Base-by-base conservation (phyloP, 331 rosid species). In the Cydonia oblonga region DNA sequence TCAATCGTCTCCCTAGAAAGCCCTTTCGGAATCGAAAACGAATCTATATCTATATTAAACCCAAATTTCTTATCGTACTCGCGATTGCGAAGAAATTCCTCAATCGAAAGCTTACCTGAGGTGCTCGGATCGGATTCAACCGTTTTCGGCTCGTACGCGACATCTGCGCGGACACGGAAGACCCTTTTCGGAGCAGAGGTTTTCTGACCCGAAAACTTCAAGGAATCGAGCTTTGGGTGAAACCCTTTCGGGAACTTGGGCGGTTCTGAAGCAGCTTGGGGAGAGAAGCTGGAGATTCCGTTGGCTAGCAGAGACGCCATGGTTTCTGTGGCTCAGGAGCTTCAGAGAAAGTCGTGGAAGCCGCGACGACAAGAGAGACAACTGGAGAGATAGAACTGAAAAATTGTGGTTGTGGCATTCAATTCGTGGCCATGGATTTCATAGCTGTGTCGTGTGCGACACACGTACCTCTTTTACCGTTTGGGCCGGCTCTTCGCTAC, bases 61-160 rank as follows among this genome's bases (percentile, higher is more conserved):
- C 98, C 98, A 66, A 84, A 92, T 30, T 90, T 92, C 82, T 78
- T 78, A 68, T 92, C 87, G 79, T 92, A 92, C 5, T 90, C 91
- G 4, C 95, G 90, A 35, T 87, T 90, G 8, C 91, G 90, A 61
- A 92, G 96, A 62, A 88, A 86, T 46, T 92, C 92, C 24, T 86
- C 86, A 57, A 92, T 88, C 66, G 83, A 75, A 57, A 78, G 61
- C 73, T 74, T 85, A 79, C 73, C 79, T 10, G 83, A 56, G 69
- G 81, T 66, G 35, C 16, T 64, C 20, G 78, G 51, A 3, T 74
- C 86, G 22, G 83, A 79, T 66, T 69, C 66, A 15, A 71, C n/a
- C 13, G 83, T 65, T 74, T 49, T 68, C 19, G 80, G 81, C 20
- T 69, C 81, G 81, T 72, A 86, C 5, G 79, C 79, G 40, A 90